phyloP scores from a whole-genome alignment of 495 filamentous ascomycete species.

The Daldinia decipiens region DNA sequence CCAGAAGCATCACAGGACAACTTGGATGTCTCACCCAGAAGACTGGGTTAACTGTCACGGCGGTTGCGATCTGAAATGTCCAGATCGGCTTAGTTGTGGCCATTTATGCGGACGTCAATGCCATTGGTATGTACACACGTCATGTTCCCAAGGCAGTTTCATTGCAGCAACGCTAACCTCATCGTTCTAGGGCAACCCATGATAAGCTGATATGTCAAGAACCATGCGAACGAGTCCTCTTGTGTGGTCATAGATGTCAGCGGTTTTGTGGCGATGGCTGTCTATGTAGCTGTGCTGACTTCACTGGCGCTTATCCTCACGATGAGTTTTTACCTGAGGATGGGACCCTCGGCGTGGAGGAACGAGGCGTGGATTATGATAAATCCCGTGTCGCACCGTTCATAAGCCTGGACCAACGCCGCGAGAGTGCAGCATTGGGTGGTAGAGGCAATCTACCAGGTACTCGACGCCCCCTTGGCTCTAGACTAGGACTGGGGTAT shows the following conservation, averaged over 20 bases:
- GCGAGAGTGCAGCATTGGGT: background rate
- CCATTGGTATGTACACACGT: slow-evolving; percentile 49
- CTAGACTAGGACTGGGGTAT: slow-evolving; percentile 17
- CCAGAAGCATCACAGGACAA: slow-evolving; percentile 49
- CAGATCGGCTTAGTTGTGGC: slow-evolving; percentile 54
- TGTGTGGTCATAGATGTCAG: slow-evolving; percentile 71
- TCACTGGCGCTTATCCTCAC: slow-evolving; percentile 43
- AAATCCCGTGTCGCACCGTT: slow-evolving; percentile 21
- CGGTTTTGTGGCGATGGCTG: slow-evolving; percentile 54
- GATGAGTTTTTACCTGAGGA: slow-evolving; percentile 32
- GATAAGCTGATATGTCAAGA: slow-evolving; percentile 69
- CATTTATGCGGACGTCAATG: slow-evolving; percentile 58
- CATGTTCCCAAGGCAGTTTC: slow-evolving; percentile 1
- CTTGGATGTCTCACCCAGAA: slow-evolving; percentile 56
- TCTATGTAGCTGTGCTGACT: slow-evolving; percentile 48
- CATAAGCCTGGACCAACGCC: slow-evolving; percentile 21
- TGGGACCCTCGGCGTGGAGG: background rate
- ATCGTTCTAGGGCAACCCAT: slow-evolving; percentile 68
- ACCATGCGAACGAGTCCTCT: slow-evolving; percentile 66
- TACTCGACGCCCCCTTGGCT: background rate
- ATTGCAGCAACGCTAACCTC: slow-evolving; percentile 21
- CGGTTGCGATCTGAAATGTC: slow-evolving; percentile 67
- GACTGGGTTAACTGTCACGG: slow-evolving; percentile 66
- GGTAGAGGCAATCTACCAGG: background rate
- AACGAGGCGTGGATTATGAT: background rate